A percentile compares a stretch with the other conserved stretches of the same genome.
These are phyloP conservation scores for Chlorella sp. DNA, from an alignment of 139 green algal species.

Conservation along the genomic window DNA sequence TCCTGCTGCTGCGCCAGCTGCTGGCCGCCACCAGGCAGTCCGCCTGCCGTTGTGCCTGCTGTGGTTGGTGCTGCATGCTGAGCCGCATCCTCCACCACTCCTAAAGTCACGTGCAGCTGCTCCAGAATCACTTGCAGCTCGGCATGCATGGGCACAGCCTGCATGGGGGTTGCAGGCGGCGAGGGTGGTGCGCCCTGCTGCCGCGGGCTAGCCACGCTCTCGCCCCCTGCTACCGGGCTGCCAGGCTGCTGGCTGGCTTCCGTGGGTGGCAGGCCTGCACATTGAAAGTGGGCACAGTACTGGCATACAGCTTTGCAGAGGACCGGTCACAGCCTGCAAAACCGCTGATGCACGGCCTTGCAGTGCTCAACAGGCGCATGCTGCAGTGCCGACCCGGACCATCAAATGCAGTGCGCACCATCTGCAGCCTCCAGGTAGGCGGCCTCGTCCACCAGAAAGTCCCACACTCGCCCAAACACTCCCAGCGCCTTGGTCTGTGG, in stretches of 20 bases:
- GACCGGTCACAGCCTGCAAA: no score
- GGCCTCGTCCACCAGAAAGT: constrained; percentile 45
- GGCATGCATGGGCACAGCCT: constrained; percentile 4
- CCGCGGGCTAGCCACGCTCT: background rate
- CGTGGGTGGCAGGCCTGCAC: background rate
- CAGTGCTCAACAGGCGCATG: background rate
- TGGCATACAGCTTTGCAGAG: no score
- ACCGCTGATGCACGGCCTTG: no score
- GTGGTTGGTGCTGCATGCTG: background rate
- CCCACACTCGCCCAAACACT: constrained; percentile 40
- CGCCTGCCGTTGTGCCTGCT: background rate
- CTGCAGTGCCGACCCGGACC: background rate
- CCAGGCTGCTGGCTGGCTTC: background rate
- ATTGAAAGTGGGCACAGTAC: no score
- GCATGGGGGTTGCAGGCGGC: background rate
- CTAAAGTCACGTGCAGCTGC: background rate
- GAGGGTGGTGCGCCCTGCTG: background rate
- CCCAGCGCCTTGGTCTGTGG: constrained; percentile 25
- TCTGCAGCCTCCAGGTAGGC: constrained; percentile 16
- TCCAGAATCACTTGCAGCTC: constrained; percentile 18
- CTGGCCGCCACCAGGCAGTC: no score
- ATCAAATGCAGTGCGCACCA: background rate
- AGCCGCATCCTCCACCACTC: constrained; percentile 11
- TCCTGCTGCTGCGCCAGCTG: constrained; percentile 12
- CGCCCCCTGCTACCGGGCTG: background rate